phyloP scores from a whole-genome alignment of 2,329 filamentous ascomycete species.

The Cryoendolithus antarcticus region DNA sequence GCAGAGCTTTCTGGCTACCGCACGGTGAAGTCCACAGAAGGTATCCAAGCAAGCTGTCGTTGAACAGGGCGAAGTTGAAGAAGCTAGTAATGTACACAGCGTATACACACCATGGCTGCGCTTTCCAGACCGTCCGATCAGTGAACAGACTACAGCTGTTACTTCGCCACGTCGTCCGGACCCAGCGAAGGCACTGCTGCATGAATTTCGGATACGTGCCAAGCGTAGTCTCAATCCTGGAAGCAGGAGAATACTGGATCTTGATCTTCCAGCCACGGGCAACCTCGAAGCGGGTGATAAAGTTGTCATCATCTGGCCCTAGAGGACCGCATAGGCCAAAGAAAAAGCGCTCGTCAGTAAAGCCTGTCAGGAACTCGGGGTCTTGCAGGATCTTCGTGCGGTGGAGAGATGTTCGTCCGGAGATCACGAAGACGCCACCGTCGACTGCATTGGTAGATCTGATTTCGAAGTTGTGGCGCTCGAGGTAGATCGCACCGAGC shows the following conservation, averaged over 20 bases:
- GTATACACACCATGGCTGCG: no score
- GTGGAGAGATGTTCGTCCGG: slow-evolving; percentile 85
- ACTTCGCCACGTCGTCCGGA: slow-evolving; percentile 94
- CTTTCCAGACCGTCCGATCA: slow-evolving; percentile 64
- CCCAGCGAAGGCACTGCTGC: slow-evolving; percentile 89
- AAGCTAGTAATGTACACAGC: no score
- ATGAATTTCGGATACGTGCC: slow-evolving; percentile 82
- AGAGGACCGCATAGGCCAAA: no score
- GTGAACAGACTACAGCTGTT: slow-evolving; percentile 82
- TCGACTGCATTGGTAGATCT: slow-evolving; percentile 91
- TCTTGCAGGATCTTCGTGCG: slow-evolving; percentile 77
- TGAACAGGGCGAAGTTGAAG: no score
- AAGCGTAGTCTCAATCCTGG: slow-evolving; percentile 82
- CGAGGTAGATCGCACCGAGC: slow-evolving; percentile 81
- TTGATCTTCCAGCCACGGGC: slow-evolving; percentile 86
- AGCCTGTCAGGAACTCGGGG: slow-evolving; percentile 56
- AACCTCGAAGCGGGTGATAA: slow-evolving; percentile 91
- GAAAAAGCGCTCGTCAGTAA: no score
- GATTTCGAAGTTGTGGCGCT: slow-evolving; percentile 92
- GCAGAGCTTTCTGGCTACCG: no score
- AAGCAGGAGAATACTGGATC: slow-evolving; percentile 86
- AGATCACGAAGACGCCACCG: slow-evolving; percentile 92
- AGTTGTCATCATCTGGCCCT: slow-evolving; percentile 80
- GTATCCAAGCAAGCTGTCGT: no score
- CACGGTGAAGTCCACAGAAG: no score